Evolutionary conservation across 2,329 filamentous ascomycete species (phyloP), one percentile per base, ranked within the genome.

Genomic region (Diplodia corticola): DNA sequence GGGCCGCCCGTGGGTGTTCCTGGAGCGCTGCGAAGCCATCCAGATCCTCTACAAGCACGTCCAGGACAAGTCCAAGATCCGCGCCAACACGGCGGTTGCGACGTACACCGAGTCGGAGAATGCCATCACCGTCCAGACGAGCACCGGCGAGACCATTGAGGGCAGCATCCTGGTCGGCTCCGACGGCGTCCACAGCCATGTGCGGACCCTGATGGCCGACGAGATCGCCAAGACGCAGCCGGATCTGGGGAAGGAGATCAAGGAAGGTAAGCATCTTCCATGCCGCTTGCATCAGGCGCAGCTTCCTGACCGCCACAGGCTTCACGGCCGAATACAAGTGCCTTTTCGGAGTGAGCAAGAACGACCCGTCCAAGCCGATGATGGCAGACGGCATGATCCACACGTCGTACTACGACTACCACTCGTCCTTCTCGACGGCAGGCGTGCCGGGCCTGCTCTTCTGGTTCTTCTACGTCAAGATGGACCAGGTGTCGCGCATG

Each of bases 41-140:
- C 33, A 49, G 26, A 49, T 61, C 40, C 57, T 61, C 6, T 71
- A 71, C 66, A 70, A 70, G 2, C 64, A 69, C 5, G 33, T 74
- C 4, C 68, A 69, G 48, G 68, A 73, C 35, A 69, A 72, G 54
- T 70, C 69, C 2, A 68, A 61, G 12, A 59, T 74, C 17, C 69
- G 66, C 6, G 68, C 68, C 10, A 66, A 61, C 3, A 61, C 57
- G 2, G 57, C 26, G 5, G 24, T 61, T 5, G 57, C 12, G 17
- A 49, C 44, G n/a, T 61, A 61, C 40, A 35, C 26, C 2, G 40
- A 54, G 63, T 22, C 26, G 35, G 49, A 64, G n/a, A 24, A 40
- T 12, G 57, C n/a, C 17, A 66, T 73, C 15, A 68, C 67, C 12
- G 71, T 71, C 17, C 37, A 57, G 26, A 69, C 70, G 12, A 54